phyloP scores from a whole-genome alignment of 1,139 yeast genomes.

The Geotrichum siamense region DNA sequence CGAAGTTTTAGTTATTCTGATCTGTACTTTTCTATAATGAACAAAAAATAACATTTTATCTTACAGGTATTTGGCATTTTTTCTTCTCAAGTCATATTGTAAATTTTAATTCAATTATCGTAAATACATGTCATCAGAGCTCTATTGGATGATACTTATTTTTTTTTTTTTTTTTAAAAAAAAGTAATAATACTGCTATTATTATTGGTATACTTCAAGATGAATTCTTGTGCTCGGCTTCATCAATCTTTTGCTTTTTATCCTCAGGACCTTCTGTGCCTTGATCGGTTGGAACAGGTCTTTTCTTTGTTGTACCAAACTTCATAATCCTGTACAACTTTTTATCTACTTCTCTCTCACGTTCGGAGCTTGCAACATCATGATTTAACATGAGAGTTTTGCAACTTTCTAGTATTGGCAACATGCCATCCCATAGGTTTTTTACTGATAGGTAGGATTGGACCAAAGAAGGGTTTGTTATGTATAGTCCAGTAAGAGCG shows the following conservation, averaged over 20 bases:
- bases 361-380: conserved; percentile 24
- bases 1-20: too few relatives aligned
- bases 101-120: too few relatives aligned
- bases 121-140: too few relatives aligned
- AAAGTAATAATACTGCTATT: too few relatives aligned
- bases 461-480: conserved; percentile 56
- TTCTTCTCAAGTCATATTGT: too few relatives aligned
- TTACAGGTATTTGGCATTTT: too few relatives aligned
- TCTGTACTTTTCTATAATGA: too few relatives aligned
- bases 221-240: too few relatives aligned
- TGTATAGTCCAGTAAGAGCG: conserved; percentile 77
- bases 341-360: conserved; percentile 31
- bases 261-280: neutral
- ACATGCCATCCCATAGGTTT: conserved; percentile 20
- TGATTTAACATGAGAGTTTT: conserved; percentile 20
- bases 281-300: neutral
- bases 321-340: conserved; percentile 30
- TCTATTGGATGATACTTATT: too few relatives aligned
- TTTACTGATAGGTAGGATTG: conserved; percentile 47
- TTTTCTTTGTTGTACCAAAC: conserved; percentile 1
- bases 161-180: too few relatives aligned
- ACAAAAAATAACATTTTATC: too few relatives aligned
- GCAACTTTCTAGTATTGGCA: conserved; percentile 24
- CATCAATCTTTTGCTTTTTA: neutral
- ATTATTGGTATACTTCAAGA: too few relatives aligned